Percentiles rank a stretch among this genome's conserved stretches.
Conservation (phyloP, 306 rosid species). For the Lotus japonicus region DNA sequence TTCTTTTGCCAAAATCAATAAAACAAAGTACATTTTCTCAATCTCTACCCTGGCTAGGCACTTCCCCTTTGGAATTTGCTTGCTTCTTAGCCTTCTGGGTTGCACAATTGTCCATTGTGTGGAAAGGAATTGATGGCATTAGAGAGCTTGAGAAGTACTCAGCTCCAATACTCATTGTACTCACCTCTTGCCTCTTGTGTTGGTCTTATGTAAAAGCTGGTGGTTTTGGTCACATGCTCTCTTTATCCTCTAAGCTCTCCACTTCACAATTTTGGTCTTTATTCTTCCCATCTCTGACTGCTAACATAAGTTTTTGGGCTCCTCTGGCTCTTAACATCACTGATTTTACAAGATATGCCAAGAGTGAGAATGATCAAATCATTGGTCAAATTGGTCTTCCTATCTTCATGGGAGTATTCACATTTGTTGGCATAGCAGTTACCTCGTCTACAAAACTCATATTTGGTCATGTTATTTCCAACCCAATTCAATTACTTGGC, state of each 20-base stretch:
- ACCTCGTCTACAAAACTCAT: slow-evolving; percentile 74
- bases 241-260: slow-evolving; percentile 61
- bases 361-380: slow-evolving; percentile 59
- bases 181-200: slow-evolving; percentile 46
- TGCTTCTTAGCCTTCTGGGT: slow-evolving; percentile 66
- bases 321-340: slow-evolving; percentile 79
- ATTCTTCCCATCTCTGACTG: slow-evolving; percentile 79
- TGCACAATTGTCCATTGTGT: slow-evolving; percentile 57
- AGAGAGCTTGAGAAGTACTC: slow-evolving; percentile 68
- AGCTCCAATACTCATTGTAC: slow-evolving; percentile 65
- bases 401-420: slow-evolving; percentile 75
- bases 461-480: slow-evolving; percentile 66
- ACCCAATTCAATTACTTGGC: slow-evolving; percentile 68
- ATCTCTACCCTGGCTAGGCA: slow-evolving; percentile 64
- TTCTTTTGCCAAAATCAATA: slow-evolving; percentile 50
- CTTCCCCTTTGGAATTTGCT: slow-evolving; percentile 72
- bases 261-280: slow-evolving; percentile 58
- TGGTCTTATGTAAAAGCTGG: slow-evolving; percentile 74
- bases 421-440: slow-evolving; percentile 81
- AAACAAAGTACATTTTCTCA: slow-evolving; percentile 32
- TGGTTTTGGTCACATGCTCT: slow-evolving; percentile 71
- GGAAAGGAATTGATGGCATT: slow-evolving; percentile 86
- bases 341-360: slow-evolving; percentile 77
- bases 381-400: slow-evolving; percentile 81
- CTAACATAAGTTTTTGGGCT: slow-evolving; percentile 89